phyloP scores from a whole-genome alignment of 75 land plant genomes.

The Ceratopteris richardii region DNA sequence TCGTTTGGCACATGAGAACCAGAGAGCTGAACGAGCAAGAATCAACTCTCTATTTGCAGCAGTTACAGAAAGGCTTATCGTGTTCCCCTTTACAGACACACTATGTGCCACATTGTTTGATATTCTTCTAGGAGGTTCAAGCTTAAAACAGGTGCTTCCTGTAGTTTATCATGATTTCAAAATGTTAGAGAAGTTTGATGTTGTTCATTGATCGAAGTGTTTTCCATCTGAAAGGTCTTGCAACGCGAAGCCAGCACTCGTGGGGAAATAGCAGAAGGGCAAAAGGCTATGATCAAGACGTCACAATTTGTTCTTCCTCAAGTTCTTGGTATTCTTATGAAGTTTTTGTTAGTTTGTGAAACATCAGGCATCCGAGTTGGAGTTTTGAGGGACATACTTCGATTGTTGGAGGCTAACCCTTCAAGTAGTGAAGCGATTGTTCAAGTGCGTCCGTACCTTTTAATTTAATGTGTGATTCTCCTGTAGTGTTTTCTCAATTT shows the following conservation, averaged over 20 bases:
- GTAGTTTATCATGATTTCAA: background rate
- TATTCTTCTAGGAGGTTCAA: slow-evolving; percentile 93
- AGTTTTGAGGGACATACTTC: slow-evolving; percentile 57
- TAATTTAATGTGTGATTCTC: background rate
- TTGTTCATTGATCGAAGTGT: background rate
- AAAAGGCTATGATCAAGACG: background rate
- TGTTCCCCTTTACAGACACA: slow-evolving; percentile 68
- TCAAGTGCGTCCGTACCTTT: slow-evolving; percentile 30
- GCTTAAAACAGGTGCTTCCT: slow-evolving; percentile 79
- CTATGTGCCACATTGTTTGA: slow-evolving; percentile 80
- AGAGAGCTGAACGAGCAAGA: slow-evolving; percentile 28
- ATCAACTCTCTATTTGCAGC: slow-evolving; percentile 41
- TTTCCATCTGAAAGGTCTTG: slow-evolving; percentile 39
- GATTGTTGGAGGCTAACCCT: slow-evolving; percentile 76
- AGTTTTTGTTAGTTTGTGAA: slow-evolving; percentile 44
- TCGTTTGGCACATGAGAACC: slow-evolving; percentile 36
- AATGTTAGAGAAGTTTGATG: no score
- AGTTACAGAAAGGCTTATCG: slow-evolving; percentile 59
- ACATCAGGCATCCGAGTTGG: slow-evolving; percentile 41
- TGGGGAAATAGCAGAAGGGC: background rate
- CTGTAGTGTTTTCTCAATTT: background rate
- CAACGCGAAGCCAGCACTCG: slow-evolving; percentile 35
- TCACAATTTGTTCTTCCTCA: slow-evolving; percentile 85
- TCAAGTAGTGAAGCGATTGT: slow-evolving; percentile 72
- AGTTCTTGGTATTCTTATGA: slow-evolving; percentile 59